phyloP scores from a whole-genome alignment of 306 rosid species.

The Pueraria montana region DNA sequence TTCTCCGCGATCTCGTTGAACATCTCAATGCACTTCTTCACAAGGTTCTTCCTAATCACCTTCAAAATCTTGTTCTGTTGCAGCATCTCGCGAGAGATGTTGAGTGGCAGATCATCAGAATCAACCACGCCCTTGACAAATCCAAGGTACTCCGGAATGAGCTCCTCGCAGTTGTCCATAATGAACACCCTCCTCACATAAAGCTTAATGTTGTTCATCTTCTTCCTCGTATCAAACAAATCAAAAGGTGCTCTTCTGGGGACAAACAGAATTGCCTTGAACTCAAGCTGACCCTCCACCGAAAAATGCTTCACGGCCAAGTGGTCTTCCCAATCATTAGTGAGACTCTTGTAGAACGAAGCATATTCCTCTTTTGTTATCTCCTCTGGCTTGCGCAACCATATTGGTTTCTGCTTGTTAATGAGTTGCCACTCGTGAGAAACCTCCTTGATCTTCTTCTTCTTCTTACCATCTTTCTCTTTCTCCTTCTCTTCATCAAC shows the following conservation, averaged over 20 bases:
- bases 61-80: constrained; percentile 76
- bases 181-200: constrained; percentile 77
- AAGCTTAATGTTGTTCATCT: constrained; percentile 73
- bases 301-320: constrained; percentile 75
- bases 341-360: constrained; percentile 72
- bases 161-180: constrained; percentile 77
- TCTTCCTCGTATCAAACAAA: constrained; percentile 66
- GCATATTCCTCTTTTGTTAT: constrained; percentile 70
- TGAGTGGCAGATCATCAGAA: constrained; percentile 72
- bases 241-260: constrained; percentile 76
- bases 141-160: constrained; percentile 72
- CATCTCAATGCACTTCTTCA: constrained; percentile 77
- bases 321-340: constrained; percentile 78
- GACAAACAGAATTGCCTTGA: constrained; percentile 69
- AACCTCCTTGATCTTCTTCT: constrained; percentile 76
- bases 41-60: constrained; percentile 73
- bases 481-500: constrained; percentile 66
- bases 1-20: constrained; percentile 75
- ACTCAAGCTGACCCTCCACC: constrained; percentile 76
- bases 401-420: constrained; percentile 76
- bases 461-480: constrained; percentile 62
- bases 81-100: constrained; percentile 71
- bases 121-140: constrained; percentile 75
- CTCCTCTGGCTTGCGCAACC: constrained; percentile 75
- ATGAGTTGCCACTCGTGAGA: constrained; percentile 75